Evolutionary conservation across 768 basidiomycete genomes (phyloP).

Genomic region (Podaxis rugospora): DNA sequence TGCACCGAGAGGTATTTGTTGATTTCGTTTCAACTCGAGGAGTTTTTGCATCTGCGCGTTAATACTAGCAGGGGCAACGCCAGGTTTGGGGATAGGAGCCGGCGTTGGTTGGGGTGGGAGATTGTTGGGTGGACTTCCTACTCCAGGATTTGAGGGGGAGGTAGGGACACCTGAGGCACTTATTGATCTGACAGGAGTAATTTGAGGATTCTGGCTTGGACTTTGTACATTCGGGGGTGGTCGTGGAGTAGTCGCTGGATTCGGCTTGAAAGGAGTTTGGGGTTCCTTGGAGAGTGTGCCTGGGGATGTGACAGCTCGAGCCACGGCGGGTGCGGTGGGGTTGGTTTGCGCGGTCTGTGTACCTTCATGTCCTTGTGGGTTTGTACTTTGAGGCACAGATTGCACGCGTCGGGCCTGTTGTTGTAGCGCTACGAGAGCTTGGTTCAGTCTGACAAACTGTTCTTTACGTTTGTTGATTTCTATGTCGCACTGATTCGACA

Average conservation of each 20-base stretch:
- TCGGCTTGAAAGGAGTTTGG: constrained; percentile 2
- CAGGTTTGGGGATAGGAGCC: neutral
- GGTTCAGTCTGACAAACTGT: constrained; percentile 9
- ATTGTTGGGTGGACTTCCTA: neutral
- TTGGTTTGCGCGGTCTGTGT: neutral
- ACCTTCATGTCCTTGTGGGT: neutral
- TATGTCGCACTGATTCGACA: neutral
- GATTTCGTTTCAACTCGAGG: constrained; percentile 8
- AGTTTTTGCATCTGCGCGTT: constrained; percentile 14
- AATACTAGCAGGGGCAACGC: neutral
- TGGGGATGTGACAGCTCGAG: constrained; percentile 1
- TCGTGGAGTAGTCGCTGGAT: neutral
- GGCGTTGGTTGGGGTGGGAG: neutral
- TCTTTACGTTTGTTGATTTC: constrained; percentile 15
- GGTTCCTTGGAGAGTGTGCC: neutral
- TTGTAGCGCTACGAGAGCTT: constrained; percentile 8
- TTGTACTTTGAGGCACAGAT: neutral
- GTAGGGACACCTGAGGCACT: neutral
- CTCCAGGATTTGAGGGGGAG: neutral
- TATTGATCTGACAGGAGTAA: neutral
- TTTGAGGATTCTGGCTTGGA: constrained; percentile 6
- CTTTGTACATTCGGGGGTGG: constrained; percentile 2
- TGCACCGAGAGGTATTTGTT: constrained; percentile 11
- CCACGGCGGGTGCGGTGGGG: neutral
- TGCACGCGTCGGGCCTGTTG: constrained; percentile 10